phyloP scores from a whole-genome alignment of 2,329 filamentous ascomycete genomes.

The Fusarium abutilonis region DNA sequence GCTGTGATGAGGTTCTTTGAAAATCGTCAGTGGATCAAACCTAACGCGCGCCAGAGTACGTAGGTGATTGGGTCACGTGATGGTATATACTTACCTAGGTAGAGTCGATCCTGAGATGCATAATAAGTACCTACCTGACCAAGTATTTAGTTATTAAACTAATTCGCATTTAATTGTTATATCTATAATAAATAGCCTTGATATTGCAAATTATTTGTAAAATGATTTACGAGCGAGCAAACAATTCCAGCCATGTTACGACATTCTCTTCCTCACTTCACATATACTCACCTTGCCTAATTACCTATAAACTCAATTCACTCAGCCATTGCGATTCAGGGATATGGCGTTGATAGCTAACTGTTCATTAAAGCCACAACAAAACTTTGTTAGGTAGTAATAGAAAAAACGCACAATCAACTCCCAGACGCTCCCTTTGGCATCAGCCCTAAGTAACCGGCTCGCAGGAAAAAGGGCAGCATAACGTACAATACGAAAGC shows the following conservation, averaged over 20 bases:
- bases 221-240: neutral
- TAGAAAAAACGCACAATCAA: slow-evolving; percentile 40
- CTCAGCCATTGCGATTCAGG: slow-evolving; percentile 5
- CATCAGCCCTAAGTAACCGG: slow-evolving; percentile 44
- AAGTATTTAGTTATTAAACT: neutral
- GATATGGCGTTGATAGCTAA: slow-evolving; percentile 10
- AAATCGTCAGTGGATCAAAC: slow-evolving; percentile 18
- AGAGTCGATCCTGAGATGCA: neutral
- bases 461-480: slow-evolving; percentile 44
- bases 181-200: neutral
- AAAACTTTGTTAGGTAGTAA: slow-evolving; percentile 39
- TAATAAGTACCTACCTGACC: neutral
- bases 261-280: neutral
- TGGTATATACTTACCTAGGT: neutral
- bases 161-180: neutral
- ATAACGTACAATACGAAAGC: slow-evolving; percentile 43
- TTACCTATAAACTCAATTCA: neutral
- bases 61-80: slow-evolving; percentile 22
- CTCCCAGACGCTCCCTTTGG: slow-evolving; percentile 44
- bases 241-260: neutral
- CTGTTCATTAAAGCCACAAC: slow-evolving; percentile 24
- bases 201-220: neutral
- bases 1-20: slow-evolving; percentile 42
- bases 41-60: neutral
- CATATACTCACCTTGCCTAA: too few relatives aligned